Base-by-base conservation (phyloP, 768 basidiomycete species). In the Naematelia encephala region DNA sequence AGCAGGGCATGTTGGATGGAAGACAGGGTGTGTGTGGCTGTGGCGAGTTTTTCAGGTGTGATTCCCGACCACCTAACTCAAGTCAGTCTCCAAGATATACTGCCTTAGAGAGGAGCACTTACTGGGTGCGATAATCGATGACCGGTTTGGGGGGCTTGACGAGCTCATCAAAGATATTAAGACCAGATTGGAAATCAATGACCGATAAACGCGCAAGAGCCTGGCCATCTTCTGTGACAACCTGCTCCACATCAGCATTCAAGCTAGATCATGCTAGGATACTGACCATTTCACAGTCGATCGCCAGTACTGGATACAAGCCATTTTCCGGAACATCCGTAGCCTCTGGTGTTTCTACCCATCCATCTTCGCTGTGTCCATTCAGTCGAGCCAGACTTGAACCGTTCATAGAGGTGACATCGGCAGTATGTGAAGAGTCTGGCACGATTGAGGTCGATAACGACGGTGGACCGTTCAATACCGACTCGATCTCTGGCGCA, bases 211-310 rank as follows among this genome's bases (percentile, higher is more conserved):
- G 81, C 1, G 93, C 87, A 13, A 98, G 82, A 73, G 91, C 90
- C 66, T 89, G 91, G 8, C 92, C 93, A 55, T 89, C 88, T 69
- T 87, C 87, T 1, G 92, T 93, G 75, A 87, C 65, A 72, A 92
- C 94, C 92, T 96, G 63, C 1, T 48, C 34, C 34, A 21, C 19
- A 49, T 61, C 46, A 59, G 50, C 12, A n/a, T 21, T 30, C 23
- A 8, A 28, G 29, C 42, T 23, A 1, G 28, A 21, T 4, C 19
- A 22, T 12, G 23, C 19, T 11, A 14, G 30, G 4, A 5, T 29
- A 59, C 51, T 1, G 60, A 90, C 93, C 94, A 97, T 97, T 76
- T 97, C 94, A 76, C 94, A 98, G 81, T 99, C 94, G 48, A 99
- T 83, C 0, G 90, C 90, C 56, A 89, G 86, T 23, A 94, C 83